Base-by-base conservation (phyloP, 2,329 filamentous ascomycete genomes). In the Neonectria ditissima region DNA sequence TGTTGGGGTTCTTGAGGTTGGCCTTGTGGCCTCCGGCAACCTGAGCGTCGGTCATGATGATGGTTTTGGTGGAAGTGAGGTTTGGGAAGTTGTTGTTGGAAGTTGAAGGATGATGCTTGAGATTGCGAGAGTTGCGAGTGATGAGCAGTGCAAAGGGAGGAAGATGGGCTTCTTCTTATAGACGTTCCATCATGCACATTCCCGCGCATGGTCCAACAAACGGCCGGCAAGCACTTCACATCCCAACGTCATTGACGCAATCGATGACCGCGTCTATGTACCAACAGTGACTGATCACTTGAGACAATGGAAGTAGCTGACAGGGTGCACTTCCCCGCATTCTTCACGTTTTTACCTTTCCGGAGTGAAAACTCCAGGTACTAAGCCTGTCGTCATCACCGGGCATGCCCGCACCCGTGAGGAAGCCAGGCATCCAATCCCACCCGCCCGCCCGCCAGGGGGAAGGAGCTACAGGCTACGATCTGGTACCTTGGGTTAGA, bases 21-120 rank as follows among this genome's bases (percentile, higher is more conserved):
- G 85, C 86, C 81, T 89, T 88, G 82, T 88, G 86, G 75, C 86
- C 86, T 63, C 83, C 84, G 67, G 84, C 81, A 66, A 86, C 72
- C 66, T 87, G 83, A 76, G 82, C 80, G 68, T 84, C 79, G 77
- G 82, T 75, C 82, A 85, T 86, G 43, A 67, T 82, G 75, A 65
- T 76, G 20, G 76, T 65, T 48, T 58, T 39, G 18, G 11, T 39
- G 39, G 34, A 39, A 18, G 24, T 22, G 24, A 50, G 5, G 34
- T 37, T 16, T 37, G 18, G 30, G 56, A 16, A n/a, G n/a, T 26
- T 47, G 20, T 45, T 11, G 16, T 16, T 64, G 63, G 41, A n/a
- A n/a, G n/a, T n/a, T 54, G 16, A 26, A 26, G 45, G 28, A 10
- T 55, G 7, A 44, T 58, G 13, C 43, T 10, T 10, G 18, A 11